Percentiles rank a stretch among this genome's conserved stretches.
Conservation (phyloP, 257 asterid species). For the Salvia rosmarinus region DNA sequence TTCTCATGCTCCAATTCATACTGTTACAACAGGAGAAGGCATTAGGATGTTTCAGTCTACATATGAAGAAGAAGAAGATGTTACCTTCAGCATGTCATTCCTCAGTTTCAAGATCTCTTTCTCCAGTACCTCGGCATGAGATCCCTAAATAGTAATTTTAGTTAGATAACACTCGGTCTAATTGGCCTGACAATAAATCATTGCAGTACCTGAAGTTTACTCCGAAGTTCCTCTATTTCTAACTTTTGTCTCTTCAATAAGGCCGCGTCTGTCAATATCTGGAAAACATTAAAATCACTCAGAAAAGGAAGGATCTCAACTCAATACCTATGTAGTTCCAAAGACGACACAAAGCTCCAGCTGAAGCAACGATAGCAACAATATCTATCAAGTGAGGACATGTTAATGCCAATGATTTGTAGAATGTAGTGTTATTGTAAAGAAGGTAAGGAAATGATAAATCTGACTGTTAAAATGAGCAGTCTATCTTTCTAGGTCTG, state of each 20-base stretch:
- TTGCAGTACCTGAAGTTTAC: conserved; percentile 78
- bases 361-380: conserved; percentile 15
- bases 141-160: conserved; percentile 57
- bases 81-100: conserved; percentile 94
- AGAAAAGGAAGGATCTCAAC: too few species aligned
- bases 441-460: conserved; percentile 2
- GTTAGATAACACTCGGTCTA: conserved; percentile 8
- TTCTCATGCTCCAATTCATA: conserved; percentile 83
- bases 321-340: too few species aligned
- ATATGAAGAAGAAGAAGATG: not conserved
- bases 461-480: conserved; percentile 12
- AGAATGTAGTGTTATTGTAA: not conserved
- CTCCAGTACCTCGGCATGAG: conserved; percentile 87
- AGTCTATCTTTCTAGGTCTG: not conserved
- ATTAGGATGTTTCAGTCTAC: conserved; percentile 24
- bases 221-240: conserved; percentile 87
- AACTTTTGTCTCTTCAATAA: conserved; percentile 82
- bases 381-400: conserved; percentile 5
- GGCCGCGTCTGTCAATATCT: conserved; percentile 97
- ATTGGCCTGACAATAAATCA: conserved; percentile 17
- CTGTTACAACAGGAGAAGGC: conserved; percentile 44
- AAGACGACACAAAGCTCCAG: conserved; percentile 7
- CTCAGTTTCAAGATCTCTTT: conserved; percentile 91
- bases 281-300: conserved; percentile 25
- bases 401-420: not conserved